phyloP scores from a whole-genome alignment of 179 eudicot genomes.

The Dionaea muscipula region DNA sequence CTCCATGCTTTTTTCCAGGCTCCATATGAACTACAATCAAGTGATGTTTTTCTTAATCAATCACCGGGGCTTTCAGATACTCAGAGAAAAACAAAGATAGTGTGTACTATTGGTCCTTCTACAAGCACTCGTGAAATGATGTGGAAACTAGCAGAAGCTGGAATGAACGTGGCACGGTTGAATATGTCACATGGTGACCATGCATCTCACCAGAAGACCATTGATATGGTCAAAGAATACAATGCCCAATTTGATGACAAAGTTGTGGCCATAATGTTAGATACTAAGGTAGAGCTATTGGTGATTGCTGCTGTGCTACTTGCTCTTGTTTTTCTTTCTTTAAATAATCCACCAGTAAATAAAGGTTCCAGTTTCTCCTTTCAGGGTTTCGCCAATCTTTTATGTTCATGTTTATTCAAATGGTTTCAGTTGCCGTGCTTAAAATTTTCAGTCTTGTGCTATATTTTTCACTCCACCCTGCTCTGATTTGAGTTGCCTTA shows the following conservation, averaged over 20 bases:
- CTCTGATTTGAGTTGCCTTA: too few relatives aligned
- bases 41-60: conserved; percentile 18
- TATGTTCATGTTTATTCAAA: too few relatives aligned
- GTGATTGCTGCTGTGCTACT: not conserved
- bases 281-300: conserved; percentile 59
- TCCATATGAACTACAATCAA: conserved; percentile 33
- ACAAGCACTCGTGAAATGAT: conserved; percentile 87
- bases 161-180: conserved; percentile 95
- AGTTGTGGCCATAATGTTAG: conserved; percentile 86
- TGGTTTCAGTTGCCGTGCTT: too few relatives aligned
- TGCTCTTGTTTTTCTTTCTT: not conserved
- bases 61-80: conserved; percentile 13
- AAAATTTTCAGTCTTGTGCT: too few relatives aligned
- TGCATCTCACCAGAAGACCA: conserved; percentile 85
- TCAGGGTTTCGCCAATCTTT: too few relatives aligned
- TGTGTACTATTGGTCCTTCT: conserved; percentile 98
- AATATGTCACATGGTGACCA: conserved; percentile 99
- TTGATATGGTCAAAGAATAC: conserved; percentile 83
- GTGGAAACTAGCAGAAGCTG: conserved; percentile 90
- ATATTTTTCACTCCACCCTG: too few relatives aligned
- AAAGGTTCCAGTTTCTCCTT: too few relatives aligned
- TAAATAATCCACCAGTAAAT: not conserved
- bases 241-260: conserved; percentile 82
- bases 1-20: conserved; percentile 10
- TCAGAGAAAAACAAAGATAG: conserved; percentile 76